Base-by-base conservation (phyloP, 73 alveolate genomes). In the Symbiodinium pilosum region DNA sequence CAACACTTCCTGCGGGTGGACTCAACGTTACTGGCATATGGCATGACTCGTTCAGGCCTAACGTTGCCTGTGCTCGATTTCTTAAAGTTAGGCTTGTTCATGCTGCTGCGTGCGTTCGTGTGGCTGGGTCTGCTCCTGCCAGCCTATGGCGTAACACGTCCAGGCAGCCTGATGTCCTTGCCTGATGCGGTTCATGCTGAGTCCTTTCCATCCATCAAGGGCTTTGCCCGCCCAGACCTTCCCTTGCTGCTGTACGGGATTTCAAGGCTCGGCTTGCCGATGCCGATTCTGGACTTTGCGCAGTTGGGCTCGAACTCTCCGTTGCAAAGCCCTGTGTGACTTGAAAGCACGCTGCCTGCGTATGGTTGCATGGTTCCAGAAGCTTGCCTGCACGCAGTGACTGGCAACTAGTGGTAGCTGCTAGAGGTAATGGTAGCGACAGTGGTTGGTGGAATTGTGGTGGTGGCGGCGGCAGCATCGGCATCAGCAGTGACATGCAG, bases 101-200 rank as follows among this genome's bases (percentile, higher is more conserved):
- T 43, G 77, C n/a, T 43, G 51, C 54, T 47, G 98, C 83, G 39
- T 26, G 86, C 93, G 6, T 81, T 47, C 36, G 59, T 93, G 36
- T 40, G 41, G 34, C 84, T 39, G 1, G 98, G 85, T 24, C 68
- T 39, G 64, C 26, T 38, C 12, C 38, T 47, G 47, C 52, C 40
- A 69, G 39, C 30, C 43, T 93, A 93, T 77, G 98, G 98, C 38
- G 51, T 93, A 93, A 42, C 98, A 12, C 68, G 92, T 30, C 85
- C 64, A 11, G 18, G 87, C 51, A 83, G 91, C 8, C 41, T 26
- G 54, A 30, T 40, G 91, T 83, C 26, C 20, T 20, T 30, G 64
- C 91, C 43, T 68, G 91, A 83, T 40, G 36, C 21, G 9, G 91
- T 83, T 28, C 40, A 36, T 18, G 39, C n/a, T 30, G 91, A 24